A percentile compares a stretch with the other conserved stretches of the same genome.
These are phyloP conservation scores for Lactarius psammicola DNA, from an alignment of 768 basidiomycete genomes.

Conservation along the genomic window DNA sequence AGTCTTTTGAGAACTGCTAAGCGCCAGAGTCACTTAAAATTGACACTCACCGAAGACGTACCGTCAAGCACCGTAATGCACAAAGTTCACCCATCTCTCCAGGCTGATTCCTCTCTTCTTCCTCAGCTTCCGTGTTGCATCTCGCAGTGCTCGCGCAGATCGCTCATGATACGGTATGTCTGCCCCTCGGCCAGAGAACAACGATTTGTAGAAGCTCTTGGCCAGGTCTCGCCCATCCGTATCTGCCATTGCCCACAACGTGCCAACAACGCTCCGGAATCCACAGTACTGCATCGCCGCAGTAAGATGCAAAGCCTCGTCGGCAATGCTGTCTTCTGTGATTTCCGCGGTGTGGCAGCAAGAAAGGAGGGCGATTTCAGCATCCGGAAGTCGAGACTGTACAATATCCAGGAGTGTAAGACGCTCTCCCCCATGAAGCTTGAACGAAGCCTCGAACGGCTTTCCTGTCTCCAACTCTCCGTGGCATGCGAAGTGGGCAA, in stretches of 20 bases:
- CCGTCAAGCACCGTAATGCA: too few relatives aligned
- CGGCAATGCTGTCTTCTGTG: not conserved
- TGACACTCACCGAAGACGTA: not conserved
- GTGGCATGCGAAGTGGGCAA: conserved; percentile 18
- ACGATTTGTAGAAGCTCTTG: not conserved
- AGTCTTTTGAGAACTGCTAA: too few relatives aligned
- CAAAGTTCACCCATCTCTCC: too few relatives aligned
- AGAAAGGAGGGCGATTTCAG: conserved; percentile 18
- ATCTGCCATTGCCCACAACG: conserved; percentile 23
- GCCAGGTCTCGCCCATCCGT: conserved; percentile 14
- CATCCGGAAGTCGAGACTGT: not conserved
- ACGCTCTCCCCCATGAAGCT: not conserved
- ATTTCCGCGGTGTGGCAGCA: conserved; percentile 13
- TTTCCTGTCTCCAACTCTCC: conserved; percentile 1
- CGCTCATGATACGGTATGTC: not conserved
- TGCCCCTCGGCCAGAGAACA: not conserved
- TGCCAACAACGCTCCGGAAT: conserved; percentile 19
- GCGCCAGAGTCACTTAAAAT: too few relatives aligned
- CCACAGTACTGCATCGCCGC: conserved; percentile 3
- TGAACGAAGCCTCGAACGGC: conserved; percentile 8
- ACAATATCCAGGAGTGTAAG: conserved; percentile 10
- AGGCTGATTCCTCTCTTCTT: too few relatives aligned
- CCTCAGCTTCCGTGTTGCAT: not conserved
- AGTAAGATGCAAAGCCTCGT: conserved; percentile 19
- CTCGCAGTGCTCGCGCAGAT: not conserved